Evolutionary conservation across 345 rosid genomes (phyloP).

Genomic region (Hibiscus mutabilis): DNA sequence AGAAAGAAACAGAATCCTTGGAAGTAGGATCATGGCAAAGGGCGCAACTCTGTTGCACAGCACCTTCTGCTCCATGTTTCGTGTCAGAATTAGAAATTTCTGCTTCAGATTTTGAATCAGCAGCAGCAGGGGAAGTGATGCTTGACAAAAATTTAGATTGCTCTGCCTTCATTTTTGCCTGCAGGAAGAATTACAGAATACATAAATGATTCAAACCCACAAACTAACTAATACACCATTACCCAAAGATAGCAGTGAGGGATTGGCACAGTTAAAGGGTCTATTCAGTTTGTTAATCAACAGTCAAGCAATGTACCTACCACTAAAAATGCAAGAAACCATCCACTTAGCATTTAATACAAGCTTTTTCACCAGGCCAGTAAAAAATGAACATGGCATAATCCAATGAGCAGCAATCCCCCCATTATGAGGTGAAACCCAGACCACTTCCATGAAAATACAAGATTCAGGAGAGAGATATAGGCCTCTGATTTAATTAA

Average conservation of each 20-base stretch:
- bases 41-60: slow-evolving; percentile 63
- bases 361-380: neutral
- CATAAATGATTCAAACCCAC: slow-evolving; percentile 17
- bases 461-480: neutral
- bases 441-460: neutral
- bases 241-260: neutral
- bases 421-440: neutral
- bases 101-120: slow-evolving; percentile 32
- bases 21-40: slow-evolving; percentile 88
- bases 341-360: neutral
- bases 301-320: neutral
- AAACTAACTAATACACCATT: neutral
- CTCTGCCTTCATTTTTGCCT: slow-evolving; percentile 98
- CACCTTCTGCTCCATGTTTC: slow-evolving; percentile 32
- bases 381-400: too few species aligned
- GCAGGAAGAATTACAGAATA: slow-evolving; percentile 27
- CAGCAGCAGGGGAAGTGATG: slow-evolving; percentile 41
- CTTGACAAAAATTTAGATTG: slow-evolving; percentile 82
- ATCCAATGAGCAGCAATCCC: neutral
- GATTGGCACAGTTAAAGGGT: neutral
- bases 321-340: neutral
- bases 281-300: neutral
- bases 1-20: slow-evolving; percentile 60
- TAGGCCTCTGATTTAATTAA: neutral
- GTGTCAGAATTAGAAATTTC: slow-evolving; percentile 41